Evolutionary conservation across 331 rosid species (phyloP).

Genomic region (Quercus lobata): DNA sequence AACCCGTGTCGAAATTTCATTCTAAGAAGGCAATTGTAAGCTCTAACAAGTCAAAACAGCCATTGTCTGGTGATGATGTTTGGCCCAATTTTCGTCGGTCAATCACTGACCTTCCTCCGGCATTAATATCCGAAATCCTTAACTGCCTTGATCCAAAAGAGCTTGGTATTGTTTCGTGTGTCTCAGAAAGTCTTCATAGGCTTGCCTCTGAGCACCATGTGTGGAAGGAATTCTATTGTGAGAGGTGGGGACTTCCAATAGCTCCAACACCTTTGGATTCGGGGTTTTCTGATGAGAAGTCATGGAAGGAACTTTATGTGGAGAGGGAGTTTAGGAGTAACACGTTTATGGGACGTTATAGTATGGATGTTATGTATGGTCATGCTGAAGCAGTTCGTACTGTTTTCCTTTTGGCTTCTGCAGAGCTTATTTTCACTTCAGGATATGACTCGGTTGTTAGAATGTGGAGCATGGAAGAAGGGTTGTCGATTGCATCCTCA

Average conservation of each 20-base stretch:
- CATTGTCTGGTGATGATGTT: slow-evolving; percentile 33
- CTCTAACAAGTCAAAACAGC: slow-evolving; percentile 23
- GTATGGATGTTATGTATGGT: slow-evolving; percentile 74
- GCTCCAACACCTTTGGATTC: slow-evolving; percentile 29
- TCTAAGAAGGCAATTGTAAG: slow-evolving; percentile 41
- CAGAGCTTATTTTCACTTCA: slow-evolving; percentile 78
- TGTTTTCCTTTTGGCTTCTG: slow-evolving; percentile 74
- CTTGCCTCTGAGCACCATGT: slow-evolving; percentile 85
- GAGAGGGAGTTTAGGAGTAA: slow-evolving; percentile 92
- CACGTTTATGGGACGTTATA: slow-evolving; percentile 87
- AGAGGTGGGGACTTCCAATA: slow-evolving; percentile 89
- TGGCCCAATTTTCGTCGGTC: slow-evolving; percentile 32
- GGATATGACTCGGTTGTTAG: slow-evolving; percentile 88
- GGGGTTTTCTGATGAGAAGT: slow-evolving; percentile 48
- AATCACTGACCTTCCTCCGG: slow-evolving; percentile 74
- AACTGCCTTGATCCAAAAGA: slow-evolving; percentile 87
- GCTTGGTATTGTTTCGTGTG: slow-evolving; percentile 83
- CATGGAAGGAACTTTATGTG: slow-evolving; percentile 84
- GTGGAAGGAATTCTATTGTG: slow-evolving; percentile 90
- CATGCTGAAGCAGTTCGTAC: slow-evolving; percentile 83
- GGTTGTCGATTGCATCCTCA: slow-evolving; percentile 72
- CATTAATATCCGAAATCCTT: slow-evolving; percentile 71
- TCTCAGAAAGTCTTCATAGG: slow-evolving; percentile 49
- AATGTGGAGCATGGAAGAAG: slow-evolving; percentile 93
- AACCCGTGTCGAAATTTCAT: slow-evolving; percentile 22